Base-by-base conservation (phyloP, 2,329 filamentous ascomycete genomes). In the Capronia epimyces region DNA sequence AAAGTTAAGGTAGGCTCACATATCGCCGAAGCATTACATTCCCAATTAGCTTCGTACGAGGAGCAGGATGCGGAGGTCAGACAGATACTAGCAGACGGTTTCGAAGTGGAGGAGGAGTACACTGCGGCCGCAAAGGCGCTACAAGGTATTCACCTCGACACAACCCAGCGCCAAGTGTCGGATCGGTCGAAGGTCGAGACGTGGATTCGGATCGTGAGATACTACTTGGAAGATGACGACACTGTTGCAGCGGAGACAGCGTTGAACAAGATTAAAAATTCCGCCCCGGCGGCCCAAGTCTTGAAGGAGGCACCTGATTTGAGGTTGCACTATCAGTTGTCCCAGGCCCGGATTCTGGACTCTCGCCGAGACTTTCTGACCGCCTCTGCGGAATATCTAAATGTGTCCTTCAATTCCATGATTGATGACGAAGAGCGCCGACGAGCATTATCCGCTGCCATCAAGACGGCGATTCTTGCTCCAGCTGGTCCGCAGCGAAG, bases 171-270 rank as follows among this genome's bases (percentile, higher is more conserved):
- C 43, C 83, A 86, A 50, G 83, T 96, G 29, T 82, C 83, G 22
- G 84, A 89, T 65, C 82, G 87, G 62, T 86, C 91, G 60, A 90
- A 89, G 70, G 88, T 89, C 7, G 77, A 78, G 48, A 81, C 93
- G 48, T 97, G 91, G 88, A 86, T 97, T 61, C 87, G 91, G 53
- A 95, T 98, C 65, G 89, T 94, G 65, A 82, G 93, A 56, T 86
- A 94, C 74, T 94, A 93, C 67, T 80, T 98, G 56, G 91, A 98
- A 72, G 88, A 90, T 42, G 91, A 95, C 66, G 90, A 97, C 71
- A 86, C 88, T 7, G 89, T 85, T 1, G 78, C 80, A 29, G 93
- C 93, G 36, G 89, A 94, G 66, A 81, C 79, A 34, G 95, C 90
- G 66, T 78, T 98, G 63, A 96, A 96, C 76, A 90, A 91, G 69